Evolutionary conservation across 306 rosid species (phyloP), one percentile per base, ranked within the genome.

Genomic region (Trifolium pratense): DNA sequence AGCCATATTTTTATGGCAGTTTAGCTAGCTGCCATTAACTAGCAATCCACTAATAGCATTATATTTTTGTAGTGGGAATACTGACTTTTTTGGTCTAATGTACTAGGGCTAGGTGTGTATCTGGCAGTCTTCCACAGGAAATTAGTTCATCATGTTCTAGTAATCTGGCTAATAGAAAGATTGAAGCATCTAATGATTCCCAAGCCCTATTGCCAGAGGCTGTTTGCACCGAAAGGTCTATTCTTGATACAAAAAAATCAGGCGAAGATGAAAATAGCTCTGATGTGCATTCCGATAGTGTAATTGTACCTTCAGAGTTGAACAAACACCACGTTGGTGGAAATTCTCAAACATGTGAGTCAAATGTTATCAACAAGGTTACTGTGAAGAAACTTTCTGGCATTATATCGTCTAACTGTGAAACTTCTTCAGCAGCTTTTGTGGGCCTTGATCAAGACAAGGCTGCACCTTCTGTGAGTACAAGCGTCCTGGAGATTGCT

Each of bases 51-150:
- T 12, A 37, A 6, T 40, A 20, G 10, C 55, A 66, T 21, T 66
- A 40, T 6, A 12, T 40, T 39, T 21, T 60, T 23, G 16, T 32
- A 31, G 51, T 52, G 16, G 31, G 59, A 55, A 36, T 73, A 42
- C 71, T 83, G 63, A 79, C 18, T 43, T 59, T 39, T 64, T 13
- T 5, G 45, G 65, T 68, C 5, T 68, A 3, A 69, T 73, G 46
- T 68, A 40, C 17, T 32, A 84, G 84, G 87, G 84, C 66, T 57
- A 84, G 74, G 75, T 32, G 82, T 34, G 87, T 80, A 7, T 80
- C 87, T 61, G 84, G 87, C 39, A 63, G 21, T 57, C 75, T 80
- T 29, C 75, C 58, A 42, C 78, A 46, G 9, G 75, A 77, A 40
- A 14, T 75, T 48, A 63, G 26, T 51, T 49, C 65, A 37, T 51